A percentile compares a stretch with the other conserved stretches of the same genome.
These are phyloP conservation scores for Astragalus membranaceus DNA, from an alignment of 306 rosid genomes.

Conservation along the genomic window DNA sequence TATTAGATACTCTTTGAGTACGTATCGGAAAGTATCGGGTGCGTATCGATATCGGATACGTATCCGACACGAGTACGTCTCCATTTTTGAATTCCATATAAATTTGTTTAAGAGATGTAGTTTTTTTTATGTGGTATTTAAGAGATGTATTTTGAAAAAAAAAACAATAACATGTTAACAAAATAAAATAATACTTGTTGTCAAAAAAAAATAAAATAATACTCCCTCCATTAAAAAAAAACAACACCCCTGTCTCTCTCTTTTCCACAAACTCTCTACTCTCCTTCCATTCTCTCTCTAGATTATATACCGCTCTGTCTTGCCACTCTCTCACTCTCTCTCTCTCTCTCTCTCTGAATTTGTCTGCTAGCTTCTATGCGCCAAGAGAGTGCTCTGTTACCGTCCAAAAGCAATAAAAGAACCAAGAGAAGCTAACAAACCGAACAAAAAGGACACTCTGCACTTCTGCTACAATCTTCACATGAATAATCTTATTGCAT, in stretches of 20 bases:
- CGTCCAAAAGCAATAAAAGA: neutral
- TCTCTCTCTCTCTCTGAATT: slow-evolving; percentile 8
- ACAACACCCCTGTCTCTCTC: neutral
- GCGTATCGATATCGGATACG: too few species aligned
- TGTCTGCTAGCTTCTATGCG: slow-evolving; percentile 22
- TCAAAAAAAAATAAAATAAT: too few species aligned
- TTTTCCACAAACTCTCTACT: neutral
- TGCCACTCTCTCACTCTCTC: neutral
- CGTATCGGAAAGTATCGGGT: too few species aligned
- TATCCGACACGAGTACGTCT: too few species aligned
- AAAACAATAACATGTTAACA: too few species aligned
- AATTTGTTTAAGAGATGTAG: too few species aligned
- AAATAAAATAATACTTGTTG: neutral
- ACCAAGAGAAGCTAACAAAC: slow-evolving; percentile 17
- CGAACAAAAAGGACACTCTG: neutral
- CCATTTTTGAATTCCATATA: too few species aligned
- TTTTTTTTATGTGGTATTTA: too few species aligned
- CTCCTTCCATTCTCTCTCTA: slow-evolving; percentile 3
- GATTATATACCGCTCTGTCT: neutral
- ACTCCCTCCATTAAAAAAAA: too few species aligned
- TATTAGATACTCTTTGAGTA: too few species aligned
- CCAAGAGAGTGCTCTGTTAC: neutral
- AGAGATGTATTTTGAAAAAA: too few species aligned
- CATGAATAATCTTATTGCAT: neutral
- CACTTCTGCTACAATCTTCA: slow-evolving; percentile 9